These are phyloP conservation scores for Onygenales sp. DNA, from an alignment of 2,329 filamentous ascomycete genomes.

Conservation along the genomic window DNA sequence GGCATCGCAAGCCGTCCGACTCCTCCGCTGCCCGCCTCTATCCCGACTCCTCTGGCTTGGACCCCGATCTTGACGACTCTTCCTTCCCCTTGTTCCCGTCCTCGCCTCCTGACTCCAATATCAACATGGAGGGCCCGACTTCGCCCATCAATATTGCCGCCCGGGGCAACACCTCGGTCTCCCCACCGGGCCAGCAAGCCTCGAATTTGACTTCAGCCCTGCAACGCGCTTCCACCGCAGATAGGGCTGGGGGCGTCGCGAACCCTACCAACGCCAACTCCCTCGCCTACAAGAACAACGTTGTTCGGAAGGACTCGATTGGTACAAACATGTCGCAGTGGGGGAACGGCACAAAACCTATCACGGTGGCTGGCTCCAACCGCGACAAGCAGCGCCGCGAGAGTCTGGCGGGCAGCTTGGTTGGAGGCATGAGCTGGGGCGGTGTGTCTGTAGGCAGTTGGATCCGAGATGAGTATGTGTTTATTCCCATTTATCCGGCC, in stretches of 20 bases:
- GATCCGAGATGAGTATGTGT: slow-evolving; percentile 91
- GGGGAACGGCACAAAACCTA: slow-evolving; percentile 50
- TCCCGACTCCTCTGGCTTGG: slow-evolving; percentile 18
- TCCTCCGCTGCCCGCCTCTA: slow-evolving; percentile 8
- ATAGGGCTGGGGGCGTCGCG: slow-evolving; percentile 34
- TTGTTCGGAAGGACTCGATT: slow-evolving; percentile 46
- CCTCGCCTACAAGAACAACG: slow-evolving; percentile 27
- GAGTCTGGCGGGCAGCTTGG: slow-evolving; percentile 52
- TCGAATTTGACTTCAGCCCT: slow-evolving; percentile 56
- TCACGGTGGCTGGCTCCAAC: slow-evolving; percentile 45
- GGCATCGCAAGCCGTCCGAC: slow-evolving; percentile 33
- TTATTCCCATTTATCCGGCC: slow-evolving; percentile 1
- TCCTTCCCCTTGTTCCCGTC: slow-evolving; percentile 33
- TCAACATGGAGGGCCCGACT: slow-evolving; percentile 44
- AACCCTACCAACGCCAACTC: slow-evolving; percentile 30
- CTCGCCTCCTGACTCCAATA: slow-evolving; percentile 16
- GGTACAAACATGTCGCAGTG: slow-evolving; percentile 43
- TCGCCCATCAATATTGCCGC: slow-evolving; percentile 52
- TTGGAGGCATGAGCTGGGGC: slow-evolving; percentile 90
- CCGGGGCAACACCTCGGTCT: slow-evolving; percentile 45
- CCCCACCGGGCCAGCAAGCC: slow-evolving; percentile 49
- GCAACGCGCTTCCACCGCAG: slow-evolving; percentile 38
- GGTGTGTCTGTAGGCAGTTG: slow-evolving; percentile 93
- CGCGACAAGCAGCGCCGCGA: slow-evolving; percentile 46
- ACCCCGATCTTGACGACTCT: slow-evolving; percentile 22